Evolutionary conservation across 1,139 yeast species (phyloP), one percentile per base, ranked within the genome.

Genomic region (Kurtzmaniella natalensis): DNA sequence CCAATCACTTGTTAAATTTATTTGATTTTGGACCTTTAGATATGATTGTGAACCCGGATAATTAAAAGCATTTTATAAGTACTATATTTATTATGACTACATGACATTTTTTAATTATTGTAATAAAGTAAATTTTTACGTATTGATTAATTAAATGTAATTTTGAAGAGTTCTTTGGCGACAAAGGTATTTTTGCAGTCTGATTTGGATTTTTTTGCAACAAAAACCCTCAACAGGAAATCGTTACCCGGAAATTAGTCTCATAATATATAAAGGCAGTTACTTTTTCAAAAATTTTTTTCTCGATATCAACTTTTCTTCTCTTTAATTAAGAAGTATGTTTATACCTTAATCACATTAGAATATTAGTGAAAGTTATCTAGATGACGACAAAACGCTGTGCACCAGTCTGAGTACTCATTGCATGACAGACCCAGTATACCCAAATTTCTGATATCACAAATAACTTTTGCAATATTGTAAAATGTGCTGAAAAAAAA

Each of bases 391-490:
- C 70, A 62, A 62, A 57, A 61, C 67, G 72, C 72, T 65, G 72
- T 65, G 72, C 72, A 65, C 72, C 72, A 65, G 71, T 64, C 72
- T 64, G 72, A 65, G 65, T 60, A 61, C 69, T 61, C 66, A 50
- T 47, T 35, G 37, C 51, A 64, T 65, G 72, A 65, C 54, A 64
- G 72, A 65, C 64, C 59, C 60, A 63, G 70, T 65, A 64, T 60
- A 64, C 72, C 71, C 70, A 65, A 59, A 63, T 61, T 56, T 61
- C 72, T 65, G 72, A 65, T n/a, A n/a, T 47, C 45, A 23, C 15
- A 32, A 26, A 17, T 17, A 20, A 26, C 23, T 10, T 21, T 21
- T 19, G n/a, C n/a, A n/a, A n/a, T n/a, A n/a, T n/a, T n/a, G n/a
- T n/a, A n/a, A n/a, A n/a, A n/a, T n/a, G n/a, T n/a, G 7, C 26